Percentiles rank a stretch among this genome's conserved stretches.
Evolutionary conservation across 805 yeast species (phyloP).

Genomic region (Kodamaea lidongshanica): DNA sequence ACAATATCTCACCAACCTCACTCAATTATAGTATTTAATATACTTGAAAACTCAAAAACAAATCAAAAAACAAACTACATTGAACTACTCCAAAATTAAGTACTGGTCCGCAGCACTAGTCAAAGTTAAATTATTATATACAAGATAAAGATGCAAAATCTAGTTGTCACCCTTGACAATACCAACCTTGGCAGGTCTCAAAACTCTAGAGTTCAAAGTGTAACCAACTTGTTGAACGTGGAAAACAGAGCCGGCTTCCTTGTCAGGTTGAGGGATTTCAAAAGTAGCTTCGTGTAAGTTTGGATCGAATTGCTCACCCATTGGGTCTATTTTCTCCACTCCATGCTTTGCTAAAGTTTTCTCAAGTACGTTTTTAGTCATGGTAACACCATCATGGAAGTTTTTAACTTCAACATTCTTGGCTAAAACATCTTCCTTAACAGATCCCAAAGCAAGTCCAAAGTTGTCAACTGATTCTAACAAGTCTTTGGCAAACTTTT

Average conservation of each 20-base stretch:
- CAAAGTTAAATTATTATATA: too few relatives aligned
- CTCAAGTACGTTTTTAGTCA: conserved; percentile 83
- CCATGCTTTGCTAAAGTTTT: conserved; percentile 81
- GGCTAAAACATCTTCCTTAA: conserved; percentile 54
- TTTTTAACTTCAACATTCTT: conserved; percentile 61
- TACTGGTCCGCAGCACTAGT: too few relatives aligned
- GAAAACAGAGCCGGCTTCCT: conserved; percentile 89
- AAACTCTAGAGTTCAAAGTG: conserved; percentile 76
- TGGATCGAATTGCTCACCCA: conserved; percentile 84
- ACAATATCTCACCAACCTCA: too few relatives aligned
- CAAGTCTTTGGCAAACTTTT: conserved; percentile 85
- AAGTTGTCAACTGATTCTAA: conserved; percentile 88
- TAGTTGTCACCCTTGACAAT: conserved; percentile 55
- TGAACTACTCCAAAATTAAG: too few relatives aligned
- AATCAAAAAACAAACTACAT: too few relatives aligned
- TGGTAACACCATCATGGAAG: conserved; percentile 80
- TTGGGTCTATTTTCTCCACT: conserved; percentile 69
- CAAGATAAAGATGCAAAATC: too few relatives aligned
- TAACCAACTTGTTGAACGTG: conserved; percentile 90
- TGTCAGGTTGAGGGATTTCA: conserved; percentile 78
- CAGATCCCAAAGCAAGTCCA: conserved; percentile 74
- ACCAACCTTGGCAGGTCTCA: conserved; percentile 95
- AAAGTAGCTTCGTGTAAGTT: conserved; percentile 90
- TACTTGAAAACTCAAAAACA: too few relatives aligned
- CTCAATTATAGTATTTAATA: too few relatives aligned